Conservation (phyloP, 768 basidiomycete species). For the Agrocybe praecox region DNA sequence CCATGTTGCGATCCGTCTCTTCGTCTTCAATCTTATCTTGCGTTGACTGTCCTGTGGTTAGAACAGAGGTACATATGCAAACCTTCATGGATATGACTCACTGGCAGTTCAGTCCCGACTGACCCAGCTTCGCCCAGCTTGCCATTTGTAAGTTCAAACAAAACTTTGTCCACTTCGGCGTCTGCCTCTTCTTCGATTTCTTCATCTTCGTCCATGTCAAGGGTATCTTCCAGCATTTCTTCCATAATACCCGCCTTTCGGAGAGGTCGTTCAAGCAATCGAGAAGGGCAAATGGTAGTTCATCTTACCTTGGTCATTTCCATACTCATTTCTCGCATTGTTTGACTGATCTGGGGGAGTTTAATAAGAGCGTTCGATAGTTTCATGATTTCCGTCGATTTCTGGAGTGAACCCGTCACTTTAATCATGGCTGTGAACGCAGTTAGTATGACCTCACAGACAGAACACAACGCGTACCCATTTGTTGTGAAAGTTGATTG, state of each 20-base stretch:
- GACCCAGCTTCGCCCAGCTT: conserved; percentile 87
- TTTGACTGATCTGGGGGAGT: conserved; percentile 88
- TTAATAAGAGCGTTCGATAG: conserved; percentile 91
- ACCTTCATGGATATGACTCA: conserved; percentile 38
- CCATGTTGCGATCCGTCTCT: conserved; percentile 87
- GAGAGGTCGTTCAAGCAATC: not conserved
- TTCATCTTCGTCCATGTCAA: conserved; percentile 92
- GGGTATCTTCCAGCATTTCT: conserved; percentile 95
- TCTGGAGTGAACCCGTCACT: conserved; percentile 96
- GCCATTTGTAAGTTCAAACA: conserved; percentile 94
- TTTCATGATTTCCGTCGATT: conserved; percentile 99
- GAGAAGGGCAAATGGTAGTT: not conserved
- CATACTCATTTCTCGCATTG: conserved; percentile 98
- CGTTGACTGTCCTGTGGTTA: conserved; percentile 40
- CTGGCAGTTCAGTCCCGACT: conserved; percentile 74
- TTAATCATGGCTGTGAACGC: conserved; percentile 83
- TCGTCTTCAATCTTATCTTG: conserved; percentile 74
- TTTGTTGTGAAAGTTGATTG: conserved; percentile 87
- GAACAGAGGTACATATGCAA: conserved; percentile 7
- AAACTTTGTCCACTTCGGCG: conserved; percentile 94
- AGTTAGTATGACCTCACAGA: conserved; percentile 1
- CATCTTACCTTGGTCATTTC: conserved; percentile 92
- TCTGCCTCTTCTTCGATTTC: conserved; percentile 97
- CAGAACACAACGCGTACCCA: conserved; percentile 59
- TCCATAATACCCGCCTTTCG: conserved; percentile 92